Evolutionary conservation across 1,284 basidiomycete species (phyloP), one percentile per base, ranked within the genome.

Genomic region (Bondarzewia mesenterica): DNA sequence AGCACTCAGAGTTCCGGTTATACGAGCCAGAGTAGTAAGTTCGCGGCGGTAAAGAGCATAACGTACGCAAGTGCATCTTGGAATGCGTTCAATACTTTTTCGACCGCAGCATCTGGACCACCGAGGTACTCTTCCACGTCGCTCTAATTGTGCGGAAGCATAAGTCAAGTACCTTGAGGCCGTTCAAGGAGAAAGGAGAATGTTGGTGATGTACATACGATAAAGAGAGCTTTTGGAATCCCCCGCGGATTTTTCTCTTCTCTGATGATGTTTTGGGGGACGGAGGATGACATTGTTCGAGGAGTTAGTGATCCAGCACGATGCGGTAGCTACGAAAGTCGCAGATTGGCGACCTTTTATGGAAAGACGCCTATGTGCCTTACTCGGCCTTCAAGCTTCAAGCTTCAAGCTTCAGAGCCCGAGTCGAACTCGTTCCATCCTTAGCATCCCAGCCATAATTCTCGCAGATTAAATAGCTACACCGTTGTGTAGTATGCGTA

Each of bases 211-310:
- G 21, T 12, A 78, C 88, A 59, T 60, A 96, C 94, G 51, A 98
- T 88, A 63, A 99, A 99, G 0, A 92, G 90, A 4, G 95, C 94
- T 63, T 86, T 84, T 12, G 94, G 94, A 50, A 99, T 98, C 1
- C 94, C 94, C 47, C 93, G 74, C 1, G 92, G 82, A 59, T 95
- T 97, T 59, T 82, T 82, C 60, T 82, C 76, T 54, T 80, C 54
- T 21, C 52, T 47, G 35, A 56, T 43, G 32, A 55, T 53, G 26
- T 37, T 46, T 5, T 44, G 68, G 39, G 71, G 67, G 46, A 74
- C 72, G 44, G 74, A 62, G 45, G 66, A 57, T 53, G 64, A 61
- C 8, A 49, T 49, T n/a, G n/a, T n/a, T n/a, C n/a, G n/a, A n/a
- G n/a, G n/a, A n/a, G n/a, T n/a, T n/a, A n/a, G n/a, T n/a, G n/a